Evolutionary conservation across 2,329 filamentous ascomycete species (phyloP), one percentile per base, ranked within the genome.

Genomic region (Aspergillus melleus): DNA sequence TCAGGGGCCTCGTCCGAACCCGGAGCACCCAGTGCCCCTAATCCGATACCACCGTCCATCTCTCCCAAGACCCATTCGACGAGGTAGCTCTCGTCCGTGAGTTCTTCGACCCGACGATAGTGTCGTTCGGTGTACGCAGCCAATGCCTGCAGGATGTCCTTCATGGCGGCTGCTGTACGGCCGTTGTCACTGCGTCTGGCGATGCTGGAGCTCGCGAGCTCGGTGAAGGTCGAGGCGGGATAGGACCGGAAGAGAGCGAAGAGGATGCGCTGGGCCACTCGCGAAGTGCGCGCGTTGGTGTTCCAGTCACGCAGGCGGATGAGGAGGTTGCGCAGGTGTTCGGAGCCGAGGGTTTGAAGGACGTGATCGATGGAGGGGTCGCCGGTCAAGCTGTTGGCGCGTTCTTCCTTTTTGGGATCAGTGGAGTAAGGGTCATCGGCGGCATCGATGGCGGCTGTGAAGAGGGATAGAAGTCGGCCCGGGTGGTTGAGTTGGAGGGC

Each of bases 401-500:
- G 61, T 8, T 69, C 68, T 30, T 68, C 63, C 19, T 72, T 67
- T 22, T 71, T 62, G 1, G 64, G 65, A 3, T 81, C 79, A 10
- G 64, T 61, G n/a, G 72, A 61, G 36, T 72, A 66, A 2, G 73
- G 72, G 19, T 86, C 86, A 19, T 94, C 86, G 1, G 96, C 92
- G 5, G 88, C 72, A 11, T 87, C 86, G 39, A 94, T 86, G 2
- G 96, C 92, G 3, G 87, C 84, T 46, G 88, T 92, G 77, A 99
- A 96, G 5, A 99, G 83, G 20, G 85, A 84, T 20, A 99, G 87
- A 0, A 99, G 83, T 9, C 94, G 87, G 36, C 89, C 93, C 0
- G 95, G 95, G 70, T 99, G 95, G 75, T 99, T 96, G 60, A 99
- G 88, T 70, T 96, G 91, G 16, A 99, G 83, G 0, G 95, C 93